Evolutionary conservation across 1,284 basidiomycete genomes (phyloP), one percentile per base, ranked within the genome.

Genomic region (Ceratobasidium sp.): DNA sequence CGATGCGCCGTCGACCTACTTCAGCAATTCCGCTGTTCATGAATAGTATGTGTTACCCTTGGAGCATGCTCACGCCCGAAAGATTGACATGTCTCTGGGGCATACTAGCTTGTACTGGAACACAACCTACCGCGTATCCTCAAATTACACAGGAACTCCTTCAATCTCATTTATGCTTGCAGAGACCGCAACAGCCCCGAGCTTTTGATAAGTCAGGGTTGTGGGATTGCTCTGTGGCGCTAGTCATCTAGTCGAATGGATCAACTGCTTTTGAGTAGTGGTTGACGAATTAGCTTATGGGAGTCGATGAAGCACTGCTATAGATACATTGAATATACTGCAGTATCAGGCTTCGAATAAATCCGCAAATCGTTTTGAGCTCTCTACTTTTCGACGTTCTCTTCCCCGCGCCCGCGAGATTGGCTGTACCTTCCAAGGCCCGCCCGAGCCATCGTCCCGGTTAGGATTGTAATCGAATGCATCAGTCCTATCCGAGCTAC

Each of bases 1-100:
- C 23, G 64, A 67, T 32, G 62, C 46, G 18, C 64, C 64, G 21
- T 67, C 64, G 21, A 67, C 64, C 12, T 57, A 67, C 26, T 67
- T 67, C 36, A 67, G 64, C 26, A 67, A 67, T 18, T 30, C 21
- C 16, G 64, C 64, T 9, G 50, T 55, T 9, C 64, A 57, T 18
- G 64, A 67, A 67, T 57, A 67, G 64, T 57, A 45, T 23, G 64
- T 57, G 5, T 18, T 28, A 10, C 26, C 41, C 21, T 43, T 28
- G 18, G 5, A n/a, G 14, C 55, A 34, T 6, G 14, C 57, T 41
- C 2, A 67, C 39, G 32, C 46, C n/a, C n/a, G n/a, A n/a, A n/a
- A n/a, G n/a, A n/a, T n/a, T n/a, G n/a, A n/a, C n/a, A n/a, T n/a
- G n/a, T n/a, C n/a, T n/a, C n/a, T n/a, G n/a, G n/a, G n/a, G 30